These are phyloP conservation scores for Fusarium verticillioides DNA, from an alignment of 2,329 filamentous ascomycete genomes.

Conservation along the genomic window DNA sequence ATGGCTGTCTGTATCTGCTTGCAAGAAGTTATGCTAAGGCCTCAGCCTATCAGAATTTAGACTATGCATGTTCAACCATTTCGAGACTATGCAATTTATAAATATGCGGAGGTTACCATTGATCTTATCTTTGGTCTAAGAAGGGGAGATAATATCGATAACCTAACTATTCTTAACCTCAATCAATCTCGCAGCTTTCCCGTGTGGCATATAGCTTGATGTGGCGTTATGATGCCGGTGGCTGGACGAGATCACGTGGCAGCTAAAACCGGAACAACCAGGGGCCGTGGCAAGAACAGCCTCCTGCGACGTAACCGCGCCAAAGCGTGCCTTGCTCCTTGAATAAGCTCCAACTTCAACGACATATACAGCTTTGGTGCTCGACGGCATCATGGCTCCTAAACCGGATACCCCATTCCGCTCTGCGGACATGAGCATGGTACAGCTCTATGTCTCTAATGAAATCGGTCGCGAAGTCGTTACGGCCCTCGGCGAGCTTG, in stretches of 20 bases:
- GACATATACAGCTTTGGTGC: slow-evolving; percentile 47
- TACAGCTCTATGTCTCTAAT: slow-evolving; percentile 98
- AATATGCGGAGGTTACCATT: background rate
- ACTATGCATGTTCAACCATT: background rate
- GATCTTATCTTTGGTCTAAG: background rate
- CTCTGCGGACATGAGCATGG: slow-evolving; percentile 99
- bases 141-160: slow-evolving; percentile 8
- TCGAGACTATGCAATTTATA: background rate
- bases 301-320: slow-evolving; percentile 44
- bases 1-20: too few species aligned
- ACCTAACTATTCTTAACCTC: background rate
- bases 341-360: slow-evolving; percentile 47
- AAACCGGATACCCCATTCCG: slow-evolving; percentile 95
- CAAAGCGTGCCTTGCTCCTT: slow-evolving; percentile 42
- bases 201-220: slow-evolving; percentile 3
- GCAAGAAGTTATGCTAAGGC: background rate
- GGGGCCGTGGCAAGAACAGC: slow-evolving; percentile 32
- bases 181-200: background rate
- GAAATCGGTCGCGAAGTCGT: slow-evolving; percentile 99
- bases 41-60: slow-evolving; percentile 15
- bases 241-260: slow-evolving; percentile 41
- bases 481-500: slow-evolving; percentile 94
- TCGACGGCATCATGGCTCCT: slow-evolving; percentile 65
- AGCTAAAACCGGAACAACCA: slow-evolving; percentile 39
- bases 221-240: slow-evolving; percentile 2